Evolutionary conservation across 1,284 basidiomycete species (phyloP).

Genomic region (Phenoliferia sp.): DNA sequence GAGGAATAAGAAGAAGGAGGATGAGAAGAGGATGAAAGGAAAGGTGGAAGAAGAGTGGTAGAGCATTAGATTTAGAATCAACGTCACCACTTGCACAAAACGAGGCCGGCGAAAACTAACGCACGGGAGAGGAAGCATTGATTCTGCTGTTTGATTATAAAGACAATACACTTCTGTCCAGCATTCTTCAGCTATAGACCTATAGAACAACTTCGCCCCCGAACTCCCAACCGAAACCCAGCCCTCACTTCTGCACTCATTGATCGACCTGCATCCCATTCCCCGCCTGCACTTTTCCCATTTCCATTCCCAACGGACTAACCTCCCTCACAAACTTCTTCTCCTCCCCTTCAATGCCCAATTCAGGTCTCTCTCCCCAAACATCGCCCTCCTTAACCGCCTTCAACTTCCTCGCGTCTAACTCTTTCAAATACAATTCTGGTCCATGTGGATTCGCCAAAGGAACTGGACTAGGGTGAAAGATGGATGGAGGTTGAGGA

Average conservation of each 20-base stretch:
- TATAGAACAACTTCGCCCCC: neutral
- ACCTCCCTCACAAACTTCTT: neutral
- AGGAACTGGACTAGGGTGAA: conserved; percentile 6
- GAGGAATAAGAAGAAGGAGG: conserved; percentile 6
- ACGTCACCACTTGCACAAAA: neutral
- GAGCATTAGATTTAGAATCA: neutral
- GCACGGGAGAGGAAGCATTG: no score
- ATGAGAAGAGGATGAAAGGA: neutral
- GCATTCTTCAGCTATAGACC: neutral
- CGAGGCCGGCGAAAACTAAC: no score
- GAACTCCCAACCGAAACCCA: no score
- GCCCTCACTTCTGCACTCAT: neutral
- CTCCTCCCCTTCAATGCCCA: neutral
- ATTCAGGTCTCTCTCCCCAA: conserved; percentile 2
- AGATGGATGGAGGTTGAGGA: conserved; percentile 16
- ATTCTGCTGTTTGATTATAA: no score
- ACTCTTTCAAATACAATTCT: conserved; percentile 27
- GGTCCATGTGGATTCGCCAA: conserved; percentile 25
- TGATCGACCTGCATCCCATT: neutral
- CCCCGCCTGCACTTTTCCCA: neutral
- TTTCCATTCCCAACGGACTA: neutral
- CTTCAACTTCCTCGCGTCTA: conserved; percentile 24
- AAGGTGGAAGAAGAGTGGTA: neutral
- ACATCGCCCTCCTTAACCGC: conserved; percentile 10
- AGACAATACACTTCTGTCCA: no score